A percentile compares a stretch with the other conserved stretches of the same genome.
phyloP scores from a whole-genome alignment of 2,329 filamentous ascomycete species.

The Talaromyces sp. region DNA sequence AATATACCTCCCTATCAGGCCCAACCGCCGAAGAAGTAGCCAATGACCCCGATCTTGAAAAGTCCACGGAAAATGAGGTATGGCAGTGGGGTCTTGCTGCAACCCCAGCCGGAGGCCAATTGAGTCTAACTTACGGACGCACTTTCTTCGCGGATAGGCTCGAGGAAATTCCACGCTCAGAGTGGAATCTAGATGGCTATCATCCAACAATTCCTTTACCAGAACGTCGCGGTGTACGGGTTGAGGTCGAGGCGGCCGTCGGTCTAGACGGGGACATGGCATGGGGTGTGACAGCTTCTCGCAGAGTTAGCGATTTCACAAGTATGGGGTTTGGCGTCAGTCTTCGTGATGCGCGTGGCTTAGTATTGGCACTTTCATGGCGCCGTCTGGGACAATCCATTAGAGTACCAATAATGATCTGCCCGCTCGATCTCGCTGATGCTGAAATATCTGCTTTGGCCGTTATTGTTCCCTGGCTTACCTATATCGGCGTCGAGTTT shows the following conservation, averaged over 20 bases:
- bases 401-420: slow-evolving; percentile 38
- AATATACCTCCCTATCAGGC: slow-evolving; percentile 29
- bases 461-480: slow-evolving; percentile 37
- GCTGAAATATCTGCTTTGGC: slow-evolving; percentile 35
- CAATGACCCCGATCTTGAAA: background rate
- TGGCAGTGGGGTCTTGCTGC: slow-evolving; percentile 34
- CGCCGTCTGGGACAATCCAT: slow-evolving; percentile 41
- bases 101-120: slow-evolving; percentile 27
- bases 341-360: slow-evolving; percentile 32
- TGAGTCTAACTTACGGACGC: slow-evolving; percentile 36
- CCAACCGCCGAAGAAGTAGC: slow-evolving; percentile 18
- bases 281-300: slow-evolving; percentile 37
- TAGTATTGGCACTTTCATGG: slow-evolving; percentile 41
- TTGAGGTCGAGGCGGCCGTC: slow-evolving; percentile 33
- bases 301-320: slow-evolving; percentile 38
- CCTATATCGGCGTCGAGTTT: slow-evolving; percentile 43
- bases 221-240: slow-evolving; percentile 32
- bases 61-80: slow-evolving; percentile 23
- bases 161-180: slow-evolving; percentile 33
- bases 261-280: slow-evolving; percentile 28
- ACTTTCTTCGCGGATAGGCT: slow-evolving; percentile 38
- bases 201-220: slow-evolving; percentile 30
- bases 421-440: slow-evolving; percentile 33
- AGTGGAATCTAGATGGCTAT: slow-evolving; percentile 43
- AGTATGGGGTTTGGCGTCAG: slow-evolving; percentile 40